Evolutionary conservation across 2,329 filamentous ascomycete species (phyloP).

Genomic region (Cylindrodendrum hubeiense): DNA sequence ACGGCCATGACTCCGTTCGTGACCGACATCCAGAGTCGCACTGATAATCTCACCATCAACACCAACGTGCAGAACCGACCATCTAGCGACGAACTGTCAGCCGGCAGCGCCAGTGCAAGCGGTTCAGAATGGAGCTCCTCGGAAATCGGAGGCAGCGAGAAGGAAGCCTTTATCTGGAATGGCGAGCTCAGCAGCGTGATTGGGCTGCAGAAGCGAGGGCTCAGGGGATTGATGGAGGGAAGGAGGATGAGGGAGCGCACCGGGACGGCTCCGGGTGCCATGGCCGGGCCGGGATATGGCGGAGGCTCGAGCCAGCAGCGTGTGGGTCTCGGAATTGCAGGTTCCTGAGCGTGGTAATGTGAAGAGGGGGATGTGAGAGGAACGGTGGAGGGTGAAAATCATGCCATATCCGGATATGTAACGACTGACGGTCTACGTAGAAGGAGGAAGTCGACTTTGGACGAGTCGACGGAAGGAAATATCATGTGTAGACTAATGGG

Average conservation of each 20-base stretch:
- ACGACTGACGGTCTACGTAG: conserved; percentile 38
- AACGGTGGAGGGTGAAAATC: conserved; percentile 5
- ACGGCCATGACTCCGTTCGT: conserved; percentile 45
- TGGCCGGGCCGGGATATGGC: conserved; percentile 29
- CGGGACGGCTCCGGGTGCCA: conserved; percentile 53
- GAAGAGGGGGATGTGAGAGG: conserved; percentile 2
- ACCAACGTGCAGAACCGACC: conserved; percentile 57
- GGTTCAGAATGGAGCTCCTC: conserved; percentile 70
- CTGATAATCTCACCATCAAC: conserved; percentile 62
- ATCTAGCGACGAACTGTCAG: conserved; percentile 62
- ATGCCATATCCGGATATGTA: conserved; percentile 35
- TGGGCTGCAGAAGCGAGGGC: conserved; percentile 91
- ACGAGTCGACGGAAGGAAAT: conserved; percentile 18
- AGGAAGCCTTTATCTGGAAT: conserved; percentile 74
- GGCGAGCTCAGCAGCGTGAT: conserved; percentile 90
- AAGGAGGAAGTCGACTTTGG: conserved; percentile 23
- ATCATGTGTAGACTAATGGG: conserved; percentile 25
- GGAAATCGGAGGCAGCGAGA: conserved; percentile 63
- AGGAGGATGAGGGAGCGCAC: conserved; percentile 83
- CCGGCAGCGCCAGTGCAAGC: conserved; percentile 63
- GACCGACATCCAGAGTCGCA: conserved; percentile 49
- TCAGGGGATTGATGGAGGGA: conserved; percentile 95
- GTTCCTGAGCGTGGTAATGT: conserved; percentile 49
- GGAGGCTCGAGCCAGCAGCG: conserved; percentile 50
- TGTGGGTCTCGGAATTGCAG: conserved; percentile 67